Base-by-base conservation (phyloP, 2,329 filamentous ascomycete genomes). In the Dryadomyces quercus-mongolicae region DNA sequence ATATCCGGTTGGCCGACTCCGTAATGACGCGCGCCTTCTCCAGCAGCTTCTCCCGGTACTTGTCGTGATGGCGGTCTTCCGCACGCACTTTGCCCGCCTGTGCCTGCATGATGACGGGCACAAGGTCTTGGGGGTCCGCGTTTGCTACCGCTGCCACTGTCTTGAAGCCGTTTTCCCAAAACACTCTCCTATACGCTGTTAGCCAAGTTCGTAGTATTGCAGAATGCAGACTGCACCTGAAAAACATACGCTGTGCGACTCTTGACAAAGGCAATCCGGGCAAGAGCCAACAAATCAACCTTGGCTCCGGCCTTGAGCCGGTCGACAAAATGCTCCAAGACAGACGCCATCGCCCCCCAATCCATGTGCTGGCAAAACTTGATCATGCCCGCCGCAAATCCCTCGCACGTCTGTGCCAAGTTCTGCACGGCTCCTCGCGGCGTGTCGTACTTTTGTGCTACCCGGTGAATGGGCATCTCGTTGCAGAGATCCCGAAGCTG, bases 401-500 rank as follows among this genome's bases (percentile, higher is more conserved):
- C 86, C 59, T 88, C 82, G 60, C 86, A 89, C 1, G 82, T 85
- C 61, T 88, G 85, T 2, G 85, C 80, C 1, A 90, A 72, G 20
- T 75, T 86, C 66, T 91, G 86, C 12, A 90, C 80, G 5, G 78
- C 75, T 1, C 86, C 86, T 20, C 86, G 77, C 9, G 85, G 81
- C 56, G 81, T 80, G 57, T 81, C 77, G 63, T 88, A 91, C 63
- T 86, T 88, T 16, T 74, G 73, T 25, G 86, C 82, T 31, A 90
- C 83, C 2, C 74, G 69, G 59, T 87, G 80, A 36, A 90, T 75
- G 0, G 86, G 85, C 55, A 84, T 71, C 64, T 91, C 86, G 64
- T 88, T 89, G 66, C 85, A 89, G 40, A 91, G 69, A 63, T 90
- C 86, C 38, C 85, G 81, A n/a, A 91, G 75, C 63, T 89, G 86